phyloP scores from a whole-genome alignment of 495 filamentous ascomycete species.

The Tuber borchii region DNA sequence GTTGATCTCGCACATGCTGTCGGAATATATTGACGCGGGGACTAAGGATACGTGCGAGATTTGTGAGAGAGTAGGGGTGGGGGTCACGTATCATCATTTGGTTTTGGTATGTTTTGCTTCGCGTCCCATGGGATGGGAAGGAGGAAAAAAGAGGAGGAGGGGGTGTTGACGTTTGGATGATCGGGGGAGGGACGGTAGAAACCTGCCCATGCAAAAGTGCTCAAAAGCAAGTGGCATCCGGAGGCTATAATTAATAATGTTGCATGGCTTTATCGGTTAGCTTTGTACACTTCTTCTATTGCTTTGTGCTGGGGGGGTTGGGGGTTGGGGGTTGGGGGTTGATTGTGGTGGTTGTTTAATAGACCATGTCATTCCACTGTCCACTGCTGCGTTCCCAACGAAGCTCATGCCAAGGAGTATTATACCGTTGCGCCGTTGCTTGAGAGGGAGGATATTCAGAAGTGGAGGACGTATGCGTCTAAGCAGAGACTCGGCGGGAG shows the following conservation, averaged over 20 bases:
- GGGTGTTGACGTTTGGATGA: not conserved
- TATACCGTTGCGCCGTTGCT: conserved; percentile 62
- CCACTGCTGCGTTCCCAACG: conserved; percentile 67
- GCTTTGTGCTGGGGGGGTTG: not conserved
- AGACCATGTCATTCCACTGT: conserved; percentile 77
- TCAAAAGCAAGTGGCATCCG: conserved; percentile 75
- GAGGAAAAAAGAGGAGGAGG: too few relatives aligned
- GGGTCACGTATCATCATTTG: conserved; percentile 75
- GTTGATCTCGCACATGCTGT: conserved; percentile 58
- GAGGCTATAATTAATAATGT: conserved; percentile 70
- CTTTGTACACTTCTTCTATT: not conserved
- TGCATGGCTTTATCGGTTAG: conserved; percentile 70
- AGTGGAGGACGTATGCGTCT: conserved; percentile 52
- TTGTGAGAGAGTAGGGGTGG: conserved; percentile 65
- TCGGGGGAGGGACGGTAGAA: conserved; percentile 8
- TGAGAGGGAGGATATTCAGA: conserved; percentile 64
- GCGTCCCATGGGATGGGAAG: too few relatives aligned
- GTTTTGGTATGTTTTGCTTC: conserved; percentile 59
- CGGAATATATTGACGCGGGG: conserved; percentile 52
- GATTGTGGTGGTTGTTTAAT: not conserved
- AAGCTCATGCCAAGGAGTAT: conserved; percentile 68
- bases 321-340: not conserved
- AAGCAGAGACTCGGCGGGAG: conserved; percentile 45
- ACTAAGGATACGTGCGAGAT: conserved; percentile 65
- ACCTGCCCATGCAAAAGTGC: conserved; percentile 59